Base-by-base conservation (phyloP, 2,329 filamentous ascomycete genomes). In the Penicillium sp. region DNA sequence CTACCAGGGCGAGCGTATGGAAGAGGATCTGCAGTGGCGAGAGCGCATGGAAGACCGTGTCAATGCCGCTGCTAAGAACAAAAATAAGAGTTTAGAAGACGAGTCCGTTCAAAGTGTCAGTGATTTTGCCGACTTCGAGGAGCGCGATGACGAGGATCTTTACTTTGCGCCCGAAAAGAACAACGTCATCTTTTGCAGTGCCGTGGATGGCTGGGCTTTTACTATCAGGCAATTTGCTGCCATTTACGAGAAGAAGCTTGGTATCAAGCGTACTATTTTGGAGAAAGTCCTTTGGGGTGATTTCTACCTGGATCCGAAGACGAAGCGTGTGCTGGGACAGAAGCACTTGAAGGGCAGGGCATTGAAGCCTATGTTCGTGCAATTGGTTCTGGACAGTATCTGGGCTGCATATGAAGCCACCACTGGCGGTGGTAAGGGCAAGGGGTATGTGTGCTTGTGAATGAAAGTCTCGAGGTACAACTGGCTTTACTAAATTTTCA, bases 111-210 rank as follows among this genome's bases (percentile, higher is more conserved):
- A 82, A 45, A 81, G 79, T 1, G 82, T 80, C 45, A 77, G 75
- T 40, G 82, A 83, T 0, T 79, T 81, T 35, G 82, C 81, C 10
- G 85, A 87, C 51, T 99, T 92, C 70, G 89, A 97, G 76, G 95
- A 98, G 75, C 88, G 89, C 69, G 93, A 97, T 72, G 95, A 99
- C 72, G 93, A 98, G 76, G 93, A 97, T 76, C 89, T 99, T 28
- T 99, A 99, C 77, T 99, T 99, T 79, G 92, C 95, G 0, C 95
- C 95, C 0, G 95, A 99, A 75, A 96, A 94, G 79, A 97, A 97
- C 78, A 99, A 99, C 73, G 95, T 99, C 76, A 98, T 99, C 66
- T 99, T 99, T 77, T 93, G 92, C 81, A 98, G 94, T 75, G 95
- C 95, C 62, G 90, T 97, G 60, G 95, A 99, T 74, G 95, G 95